Evolutionary conservation across 2,329 filamentous ascomycete species (phyloP).

Genomic region (Alternaria novae-zelandiae): DNA sequence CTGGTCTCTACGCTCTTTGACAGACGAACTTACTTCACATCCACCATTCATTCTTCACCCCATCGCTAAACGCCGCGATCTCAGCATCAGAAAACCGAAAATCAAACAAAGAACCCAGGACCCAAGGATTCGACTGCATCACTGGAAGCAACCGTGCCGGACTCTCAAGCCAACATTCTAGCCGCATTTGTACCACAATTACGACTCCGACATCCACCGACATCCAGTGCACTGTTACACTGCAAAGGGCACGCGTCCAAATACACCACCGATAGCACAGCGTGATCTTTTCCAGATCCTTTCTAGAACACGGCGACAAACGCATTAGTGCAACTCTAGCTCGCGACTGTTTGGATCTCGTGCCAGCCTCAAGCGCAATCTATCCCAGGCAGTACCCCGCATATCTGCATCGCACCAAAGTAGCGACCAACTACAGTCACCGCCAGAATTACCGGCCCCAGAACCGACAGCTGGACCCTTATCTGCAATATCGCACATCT

Average conservation of each 20-base stretch:
- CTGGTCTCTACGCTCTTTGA: constrained; percentile 47
- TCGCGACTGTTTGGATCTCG: constrained; percentile 25
- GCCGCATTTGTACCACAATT: constrained; percentile 37
- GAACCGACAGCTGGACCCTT: constrained; percentile 31
- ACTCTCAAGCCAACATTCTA: constrained; percentile 19
- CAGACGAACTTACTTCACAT: constrained; percentile 34
- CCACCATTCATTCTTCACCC: constrained; percentile 22
- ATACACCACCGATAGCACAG: constrained; percentile 29
- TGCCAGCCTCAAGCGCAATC: constrained; percentile 35
- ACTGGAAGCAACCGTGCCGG: constrained; percentile 12
- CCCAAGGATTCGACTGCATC: constrained; percentile 11
- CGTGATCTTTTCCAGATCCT: constrained; percentile 27
- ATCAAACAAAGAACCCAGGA: constrained; percentile 12
- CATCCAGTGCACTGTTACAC: constrained; percentile 33
- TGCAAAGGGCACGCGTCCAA: constrained; percentile 31
- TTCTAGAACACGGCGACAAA: constrained; percentile 30
- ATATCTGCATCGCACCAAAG: constrained; percentile 31
- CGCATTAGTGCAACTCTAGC: constrained; percentile 24
- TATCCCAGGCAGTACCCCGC: constrained; percentile 47
- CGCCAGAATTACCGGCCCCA: constrained; percentile 41
- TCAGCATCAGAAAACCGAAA: constrained; percentile 26
- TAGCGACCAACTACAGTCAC: constrained; percentile 34
- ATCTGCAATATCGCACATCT: constrained; percentile 34
- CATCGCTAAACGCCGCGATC: constrained; percentile 37
- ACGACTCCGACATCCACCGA: constrained; percentile 27